phyloP scores from a whole-genome alignment of 2,329 filamentous ascomycete genomes.

The Trichoderma aggressivum region DNA sequence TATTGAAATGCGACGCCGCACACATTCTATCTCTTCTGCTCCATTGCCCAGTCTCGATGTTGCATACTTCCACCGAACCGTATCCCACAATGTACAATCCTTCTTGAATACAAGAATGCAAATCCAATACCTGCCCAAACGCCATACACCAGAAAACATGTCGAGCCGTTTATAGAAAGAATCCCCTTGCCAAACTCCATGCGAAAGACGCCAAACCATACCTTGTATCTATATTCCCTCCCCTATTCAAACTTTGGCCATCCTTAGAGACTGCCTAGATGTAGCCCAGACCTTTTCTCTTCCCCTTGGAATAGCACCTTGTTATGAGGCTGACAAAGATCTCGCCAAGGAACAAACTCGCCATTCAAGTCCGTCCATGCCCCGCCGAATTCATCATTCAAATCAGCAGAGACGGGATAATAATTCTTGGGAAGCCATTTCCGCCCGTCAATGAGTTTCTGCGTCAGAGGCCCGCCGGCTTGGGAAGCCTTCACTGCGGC shows the following conservation, averaged over 20 bases:
- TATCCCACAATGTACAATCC: neutral
- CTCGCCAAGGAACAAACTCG: conserved; percentile 28
- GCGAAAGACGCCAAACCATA: neutral
- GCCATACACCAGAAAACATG: neutral
- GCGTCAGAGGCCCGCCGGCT: conserved; percentile 25
- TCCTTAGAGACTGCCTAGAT: neutral
- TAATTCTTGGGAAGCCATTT: conserved; percentile 27
- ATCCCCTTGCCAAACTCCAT: neutral
- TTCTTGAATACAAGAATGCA: neutral
- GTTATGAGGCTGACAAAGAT: conserved; percentile 29
- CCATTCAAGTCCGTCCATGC: conserved; percentile 25
- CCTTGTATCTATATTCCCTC: neutral
- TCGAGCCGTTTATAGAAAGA: neutral
- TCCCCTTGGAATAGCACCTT: conserved; percentile 26
- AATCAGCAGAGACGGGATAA: conserved; percentile 18
- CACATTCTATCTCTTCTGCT: neutral
- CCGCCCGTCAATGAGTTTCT: conserved; percentile 31
- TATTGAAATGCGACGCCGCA: neutral
- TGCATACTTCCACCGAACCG: neutral
- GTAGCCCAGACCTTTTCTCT: neutral
- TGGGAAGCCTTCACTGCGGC: conserved; percentile 28
- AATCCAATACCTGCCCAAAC: neutral
- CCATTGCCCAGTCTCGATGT: neutral
- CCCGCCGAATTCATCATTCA: conserved; percentile 25
- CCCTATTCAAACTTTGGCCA: neutral